These are phyloP conservation scores for Williopsis jadinii DNA, from an alignment of 1,139 yeast genomes.

Conservation along the genomic window DNA sequence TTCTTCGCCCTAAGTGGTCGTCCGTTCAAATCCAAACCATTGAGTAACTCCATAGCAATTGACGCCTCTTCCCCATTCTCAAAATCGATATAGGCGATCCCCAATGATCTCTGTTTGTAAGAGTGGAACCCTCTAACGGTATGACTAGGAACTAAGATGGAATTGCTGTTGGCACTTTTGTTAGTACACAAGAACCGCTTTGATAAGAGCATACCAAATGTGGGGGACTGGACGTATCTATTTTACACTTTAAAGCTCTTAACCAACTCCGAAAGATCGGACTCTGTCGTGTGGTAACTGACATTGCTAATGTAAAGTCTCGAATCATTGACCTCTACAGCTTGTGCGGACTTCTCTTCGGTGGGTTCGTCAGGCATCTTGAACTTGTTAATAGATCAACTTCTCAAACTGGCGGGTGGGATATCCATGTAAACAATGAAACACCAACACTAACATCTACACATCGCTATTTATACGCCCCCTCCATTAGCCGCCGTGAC, in stretches of 20 bases:
- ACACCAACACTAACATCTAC: no score
- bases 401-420: no score
- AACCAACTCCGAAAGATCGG: conserved; percentile 40
- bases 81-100: conserved; percentile 63
- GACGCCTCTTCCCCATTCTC: conserved; percentile 41
- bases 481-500: conserved; percentile 3
- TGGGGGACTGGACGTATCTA: background rate
- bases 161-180: conserved; percentile 23
- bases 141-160: conserved; percentile 48
- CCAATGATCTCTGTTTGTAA: conserved; percentile 41
- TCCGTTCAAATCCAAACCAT: conserved; percentile 35
- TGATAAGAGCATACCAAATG: background rate
- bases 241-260: conserved; percentile 29
- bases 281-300: conserved; percentile 45
- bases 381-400: no score
- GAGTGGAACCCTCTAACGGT: conserved; percentile 40
- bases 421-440: no score
- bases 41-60: conserved; percentile 35
- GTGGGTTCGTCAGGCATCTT: no score
- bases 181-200: background rate
- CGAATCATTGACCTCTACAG: conserved; percentile 1
- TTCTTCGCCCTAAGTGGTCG: conserved; percentile 33
- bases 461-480: no score
- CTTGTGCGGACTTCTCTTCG: no score
- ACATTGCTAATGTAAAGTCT: conserved; percentile 46